Percentiles rank a stretch among this genome's conserved stretches.
Conservation (phyloP, 2,329 filamentous ascomycete species). For the Nigrospora osmanthi region DNA sequence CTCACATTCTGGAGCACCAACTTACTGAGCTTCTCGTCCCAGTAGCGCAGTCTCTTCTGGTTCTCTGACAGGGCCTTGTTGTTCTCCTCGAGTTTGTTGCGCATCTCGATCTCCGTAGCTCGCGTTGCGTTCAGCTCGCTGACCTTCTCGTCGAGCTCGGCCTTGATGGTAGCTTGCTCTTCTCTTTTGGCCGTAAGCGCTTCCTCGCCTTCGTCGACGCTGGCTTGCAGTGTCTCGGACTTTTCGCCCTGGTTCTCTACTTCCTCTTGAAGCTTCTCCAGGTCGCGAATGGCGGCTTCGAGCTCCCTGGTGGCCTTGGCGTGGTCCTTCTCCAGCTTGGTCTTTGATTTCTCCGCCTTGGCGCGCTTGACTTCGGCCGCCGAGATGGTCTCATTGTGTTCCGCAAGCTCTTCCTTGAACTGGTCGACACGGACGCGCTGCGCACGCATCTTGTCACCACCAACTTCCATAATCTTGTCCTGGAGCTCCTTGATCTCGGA, state of each 20-base stretch:
- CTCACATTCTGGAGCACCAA: constrained; percentile 74
- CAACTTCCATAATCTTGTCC: constrained; percentile 97
- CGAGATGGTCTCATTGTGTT: constrained; percentile 74
- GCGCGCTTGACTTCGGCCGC: constrained; percentile 79
- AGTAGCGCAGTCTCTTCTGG: constrained; percentile 75
- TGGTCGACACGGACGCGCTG: constrained; percentile 89
- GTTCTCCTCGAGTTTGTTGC: constrained; percentile 94
- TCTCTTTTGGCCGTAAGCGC: constrained; percentile 71
- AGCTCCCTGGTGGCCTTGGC: constrained; percentile 75
- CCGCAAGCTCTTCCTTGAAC: constrained; percentile 76
- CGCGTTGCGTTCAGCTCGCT: constrained; percentile 82
- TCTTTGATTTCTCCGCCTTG: constrained; percentile 88
- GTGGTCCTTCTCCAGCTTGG: constrained; percentile 79
- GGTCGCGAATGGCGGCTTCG: constrained; percentile 60
- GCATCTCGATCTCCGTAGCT: constrained; percentile 93
- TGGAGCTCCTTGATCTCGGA: constrained; percentile 88
- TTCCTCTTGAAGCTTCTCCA: constrained; percentile 72
- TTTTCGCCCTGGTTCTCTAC: constrained; percentile 69
- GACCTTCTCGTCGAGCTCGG: constrained; percentile 79
- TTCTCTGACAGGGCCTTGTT: constrained; percentile 84
- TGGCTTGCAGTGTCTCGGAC: constrained; percentile 63
- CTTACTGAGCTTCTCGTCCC: constrained; percentile 84
- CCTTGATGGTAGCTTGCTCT: constrained; percentile 71
- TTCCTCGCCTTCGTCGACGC: constrained; percentile 76
- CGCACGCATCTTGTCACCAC: constrained; percentile 82